Evolutionary conservation across 2,329 filamentous ascomycete genomes (phyloP).

Genomic region (Alternaria incomplexa): DNA sequence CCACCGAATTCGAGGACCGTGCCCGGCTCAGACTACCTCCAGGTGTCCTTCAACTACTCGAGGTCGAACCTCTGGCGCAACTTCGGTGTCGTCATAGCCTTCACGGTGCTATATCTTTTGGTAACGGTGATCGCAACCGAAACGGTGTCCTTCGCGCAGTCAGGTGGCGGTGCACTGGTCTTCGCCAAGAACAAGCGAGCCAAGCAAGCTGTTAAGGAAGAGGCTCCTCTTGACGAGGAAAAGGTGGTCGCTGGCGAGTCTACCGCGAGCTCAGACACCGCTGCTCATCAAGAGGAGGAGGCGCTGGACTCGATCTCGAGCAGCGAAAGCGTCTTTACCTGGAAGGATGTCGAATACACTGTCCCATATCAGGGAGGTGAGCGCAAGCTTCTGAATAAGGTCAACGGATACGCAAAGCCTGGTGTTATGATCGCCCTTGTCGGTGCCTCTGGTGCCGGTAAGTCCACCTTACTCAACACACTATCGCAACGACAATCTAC

Average conservation of each 20-base stretch:
- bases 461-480: conserved; percentile 82
- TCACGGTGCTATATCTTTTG: conserved; percentile 74
- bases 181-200: conserved; percentile 73
- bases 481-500: conserved; percentile 73
- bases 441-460: conserved; percentile 81
- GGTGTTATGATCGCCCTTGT: conserved; percentile 81
- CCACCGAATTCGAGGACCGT: conserved; percentile 58
- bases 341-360: conserved; percentile 64
- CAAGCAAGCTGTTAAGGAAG: conserved; percentile 59
- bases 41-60: conserved; percentile 62
- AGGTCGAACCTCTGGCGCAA: conserved; percentile 71
- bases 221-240: conserved; percentile 62
- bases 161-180: conserved; percentile 71
- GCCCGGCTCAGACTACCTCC: conserved; percentile 61
- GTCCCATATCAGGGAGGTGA: conserved; percentile 71
- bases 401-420: conserved; percentile 80
- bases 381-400: conserved; percentile 68
- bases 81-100: conserved; percentile 78
- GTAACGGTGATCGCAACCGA: conserved; percentile 76
- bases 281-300: conserved; percentile 35
- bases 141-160: conserved; percentile 65
- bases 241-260: conserved; percentile 49
- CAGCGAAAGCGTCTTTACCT: conserved; percentile 48
- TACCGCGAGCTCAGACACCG: conserved; percentile 27
- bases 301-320: conserved; percentile 45